Base-by-base conservation (phyloP, 352 stramenopile species). In the Thraustotheca clavata region DNA sequence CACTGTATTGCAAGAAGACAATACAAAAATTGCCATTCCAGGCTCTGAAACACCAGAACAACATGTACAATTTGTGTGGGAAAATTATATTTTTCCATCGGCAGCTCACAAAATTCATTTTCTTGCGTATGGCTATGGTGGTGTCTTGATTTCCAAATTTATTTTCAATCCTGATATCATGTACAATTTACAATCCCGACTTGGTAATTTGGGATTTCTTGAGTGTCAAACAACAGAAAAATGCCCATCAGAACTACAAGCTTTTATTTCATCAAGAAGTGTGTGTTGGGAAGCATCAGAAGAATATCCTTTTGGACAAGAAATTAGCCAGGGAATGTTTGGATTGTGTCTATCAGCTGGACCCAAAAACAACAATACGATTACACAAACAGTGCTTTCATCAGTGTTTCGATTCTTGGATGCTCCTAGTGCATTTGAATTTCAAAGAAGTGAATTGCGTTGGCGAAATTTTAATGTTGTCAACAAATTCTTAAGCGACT, bases 81-180 rank as follows among this genome's bases (percentile, higher is more conserved):
- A 87, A 4, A 87, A 93, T 48, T 91, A 94, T 69, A 89, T 96
- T 38, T 86, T 87, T 63, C 79, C 80, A 3, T 85, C 77, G 0
- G 75, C 75, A 1, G 83, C 85, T 11, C 76, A 89, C 61, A 87
- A 94, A 59, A 91, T 96, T 61, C 87, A 93, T 67, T 91, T 96
- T 54, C 86, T 96, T 50, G 83, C 79, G 7, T 94, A 92, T 60
- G 88, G 88, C 24, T 92, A 91, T 46, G 84, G 84, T 7, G 88
- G 88, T 14, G 67, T 84, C 3, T 62, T 89, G 18, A 81, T 96
- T 1, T 77, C 83, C 34, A 84, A 91, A 22, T 67, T 96, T 20
- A 79, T 96, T 27, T 80, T 90, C 27, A 81, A 91, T 50, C 87
- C 90, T 47, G 69, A 76, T 27, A 62, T 77, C 33, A 70, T 76